phyloP scores from a whole-genome alignment of 2,329 filamentous ascomycete genomes.

The Elsinoe necatrix region DNA sequence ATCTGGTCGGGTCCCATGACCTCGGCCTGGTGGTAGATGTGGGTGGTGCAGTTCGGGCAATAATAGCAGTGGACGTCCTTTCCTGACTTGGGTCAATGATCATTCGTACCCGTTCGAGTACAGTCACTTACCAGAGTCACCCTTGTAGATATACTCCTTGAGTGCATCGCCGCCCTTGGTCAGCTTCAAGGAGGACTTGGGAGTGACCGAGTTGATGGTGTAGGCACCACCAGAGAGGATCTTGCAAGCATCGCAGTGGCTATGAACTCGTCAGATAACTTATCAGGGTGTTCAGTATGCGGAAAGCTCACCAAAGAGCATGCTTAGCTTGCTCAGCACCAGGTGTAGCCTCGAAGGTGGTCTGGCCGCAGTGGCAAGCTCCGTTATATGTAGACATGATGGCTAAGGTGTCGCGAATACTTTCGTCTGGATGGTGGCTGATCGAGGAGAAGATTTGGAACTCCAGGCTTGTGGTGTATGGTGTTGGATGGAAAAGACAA shows the following conservation, averaged over 20 bases:
- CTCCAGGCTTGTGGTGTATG: not conserved
- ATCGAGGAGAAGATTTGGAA: not conserved
- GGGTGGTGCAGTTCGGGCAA: conserved; percentile 48
- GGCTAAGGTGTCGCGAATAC: not conserved
- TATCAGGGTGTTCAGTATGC: conserved; percentile 22
- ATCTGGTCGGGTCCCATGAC: conserved; percentile 45
- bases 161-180: conserved; percentile 43
- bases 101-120: too few relatives aligned
- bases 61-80: conserved; percentile 50
- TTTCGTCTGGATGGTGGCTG: not conserved
- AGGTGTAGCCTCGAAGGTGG: conserved; percentile 44
- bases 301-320: conserved; percentile 36
- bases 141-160: conserved; percentile 48
- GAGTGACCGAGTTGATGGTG: conserved; percentile 49
- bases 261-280: conserved; percentile 20
- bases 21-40: conserved; percentile 49
- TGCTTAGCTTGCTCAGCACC: conserved; percentile 38
- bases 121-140: conserved; percentile 44
- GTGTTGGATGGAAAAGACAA: not conserved
- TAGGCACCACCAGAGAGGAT: conserved; percentile 42
- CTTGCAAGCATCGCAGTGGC: conserved; percentile 53
- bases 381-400: conserved; percentile 42
- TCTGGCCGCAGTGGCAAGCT: conserved; percentile 49
- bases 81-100: conserved; percentile 33
- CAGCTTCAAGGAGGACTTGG: conserved; percentile 42